Conservation (phyloP, 2,329 filamentous ascomycete genomes). For the Dryadomyces sulphureus region DNA sequence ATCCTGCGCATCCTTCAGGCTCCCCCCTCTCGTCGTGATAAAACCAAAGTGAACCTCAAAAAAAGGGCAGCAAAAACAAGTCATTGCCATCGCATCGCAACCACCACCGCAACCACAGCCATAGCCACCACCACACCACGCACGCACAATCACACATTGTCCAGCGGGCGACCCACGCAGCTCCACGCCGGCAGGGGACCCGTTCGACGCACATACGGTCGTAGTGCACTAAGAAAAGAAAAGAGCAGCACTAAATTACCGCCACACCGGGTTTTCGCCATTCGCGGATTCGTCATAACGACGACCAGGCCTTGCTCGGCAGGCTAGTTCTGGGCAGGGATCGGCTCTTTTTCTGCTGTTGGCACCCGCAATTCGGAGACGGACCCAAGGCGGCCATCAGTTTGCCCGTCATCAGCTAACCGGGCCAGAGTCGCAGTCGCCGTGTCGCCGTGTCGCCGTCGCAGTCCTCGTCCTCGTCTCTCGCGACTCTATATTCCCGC, state of each 20-base stretch:
- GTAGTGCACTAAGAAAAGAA: too few species aligned
- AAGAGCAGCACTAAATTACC: background rate
- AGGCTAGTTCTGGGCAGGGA: background rate
- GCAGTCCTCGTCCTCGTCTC: too few species aligned
- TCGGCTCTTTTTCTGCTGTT: background rate
- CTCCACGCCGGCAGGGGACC: background rate
- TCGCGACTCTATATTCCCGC: too few species aligned
- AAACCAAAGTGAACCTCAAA: background rate
- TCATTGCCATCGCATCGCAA: too few species aligned
- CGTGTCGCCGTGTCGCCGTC: too few species aligned
- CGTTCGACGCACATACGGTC: background rate
- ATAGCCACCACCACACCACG: too few species aligned
- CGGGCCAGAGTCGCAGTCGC: too few species aligned
- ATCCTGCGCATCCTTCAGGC: background rate
- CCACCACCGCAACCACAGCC: too few species aligned
- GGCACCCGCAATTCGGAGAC: background rate
- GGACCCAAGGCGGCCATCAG: background rate
- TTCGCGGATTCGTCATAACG: background rate
- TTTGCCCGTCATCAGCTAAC: too few species aligned
- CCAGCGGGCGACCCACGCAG: background rate
- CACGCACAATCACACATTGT: too few species aligned
- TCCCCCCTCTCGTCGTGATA: too few species aligned
- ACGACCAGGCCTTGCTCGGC: too few species aligned
- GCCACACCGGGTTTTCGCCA: background rate
- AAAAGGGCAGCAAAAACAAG: background rate